phyloP scores from a whole-genome alignment of 352 stramenopile genomes.

The Globisporangium emineosum region DNA sequence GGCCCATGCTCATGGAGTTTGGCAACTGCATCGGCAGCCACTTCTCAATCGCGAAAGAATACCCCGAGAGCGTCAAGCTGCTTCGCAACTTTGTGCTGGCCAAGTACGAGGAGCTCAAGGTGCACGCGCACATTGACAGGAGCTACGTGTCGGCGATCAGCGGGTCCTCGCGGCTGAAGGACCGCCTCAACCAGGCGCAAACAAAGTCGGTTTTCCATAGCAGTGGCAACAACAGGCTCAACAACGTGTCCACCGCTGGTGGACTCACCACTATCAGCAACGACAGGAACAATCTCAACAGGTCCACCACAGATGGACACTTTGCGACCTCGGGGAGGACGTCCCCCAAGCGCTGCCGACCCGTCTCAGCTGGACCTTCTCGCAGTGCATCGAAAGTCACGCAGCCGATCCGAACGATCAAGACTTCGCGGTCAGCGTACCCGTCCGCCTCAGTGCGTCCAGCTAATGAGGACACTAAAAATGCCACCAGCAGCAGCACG shows the following conservation, averaged over 20 bases:
- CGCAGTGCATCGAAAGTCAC: constrained; percentile 32
- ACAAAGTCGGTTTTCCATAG: constrained; percentile 33
- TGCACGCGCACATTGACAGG: constrained; percentile 71
- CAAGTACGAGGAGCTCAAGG: constrained; percentile 62
- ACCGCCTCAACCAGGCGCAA: constrained; percentile 42
- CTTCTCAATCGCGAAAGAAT: constrained; percentile 54
- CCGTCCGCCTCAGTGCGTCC: constrained; percentile 20
- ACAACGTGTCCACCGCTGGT: neutral
- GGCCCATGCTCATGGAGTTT: constrained; percentile 80
- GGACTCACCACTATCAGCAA: neutral
- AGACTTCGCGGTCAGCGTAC: constrained; percentile 56
- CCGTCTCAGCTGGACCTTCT: constrained; percentile 56
- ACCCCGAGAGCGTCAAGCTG: constrained; percentile 45
- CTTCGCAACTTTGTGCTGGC: constrained; percentile 53
- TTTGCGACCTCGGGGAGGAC: constrained; percentile 35
- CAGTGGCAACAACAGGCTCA: constrained; percentile 15
- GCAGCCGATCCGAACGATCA: constrained; percentile 33
- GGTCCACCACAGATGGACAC: constrained; percentile 1
- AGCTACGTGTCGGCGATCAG: constrained; percentile 70
- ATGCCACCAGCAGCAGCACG: neutral
- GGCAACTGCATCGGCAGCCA: constrained; percentile 72
- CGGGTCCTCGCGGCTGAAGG: constrained; percentile 45
- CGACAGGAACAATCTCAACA: constrained; percentile 1
- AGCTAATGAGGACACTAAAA: neutral
- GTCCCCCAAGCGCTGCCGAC: constrained; percentile 62